phyloP scores from a whole-genome alignment of 257 asterid species.

The Penstemon davidsonii region DNA sequence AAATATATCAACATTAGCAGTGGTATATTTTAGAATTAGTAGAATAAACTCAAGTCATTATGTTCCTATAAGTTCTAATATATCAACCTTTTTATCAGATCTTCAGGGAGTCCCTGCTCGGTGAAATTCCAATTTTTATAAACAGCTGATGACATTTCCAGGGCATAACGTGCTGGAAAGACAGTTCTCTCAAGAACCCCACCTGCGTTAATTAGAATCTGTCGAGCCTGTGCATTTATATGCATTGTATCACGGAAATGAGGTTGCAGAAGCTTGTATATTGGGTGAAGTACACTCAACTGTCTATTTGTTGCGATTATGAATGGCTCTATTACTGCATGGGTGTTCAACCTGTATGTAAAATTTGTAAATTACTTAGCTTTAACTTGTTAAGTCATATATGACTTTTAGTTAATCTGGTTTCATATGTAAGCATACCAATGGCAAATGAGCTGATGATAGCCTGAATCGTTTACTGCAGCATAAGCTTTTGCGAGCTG shows the following conservation, averaged over 20 bases:
- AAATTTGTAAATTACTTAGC: background rate
- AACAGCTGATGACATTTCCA: slow-evolving; percentile 74
- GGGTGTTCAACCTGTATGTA: slow-evolving; percentile 81
- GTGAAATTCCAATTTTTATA: slow-evolving; percentile 76
- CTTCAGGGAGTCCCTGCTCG: slow-evolving; percentile 82
- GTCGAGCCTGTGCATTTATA: slow-evolving; percentile 85
- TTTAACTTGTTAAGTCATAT: background rate
- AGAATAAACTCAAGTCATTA: background rate
- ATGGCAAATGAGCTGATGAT: slow-evolving; percentile 93
- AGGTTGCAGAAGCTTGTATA: slow-evolving; percentile 84
- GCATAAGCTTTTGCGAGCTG: slow-evolving; percentile 95
- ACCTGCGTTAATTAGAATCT: slow-evolving; percentile 76
- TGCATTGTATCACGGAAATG: slow-evolving; percentile 88
- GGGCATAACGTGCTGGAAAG: slow-evolving; percentile 65
- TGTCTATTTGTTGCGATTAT: slow-evolving; percentile 71
- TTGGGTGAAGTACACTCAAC: slow-evolving; percentile 80
- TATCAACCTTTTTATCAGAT: slow-evolving; percentile 67
- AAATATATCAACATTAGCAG: background rate
- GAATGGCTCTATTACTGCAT: slow-evolving; percentile 95
- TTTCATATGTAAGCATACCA: slow-evolving; percentile 44
- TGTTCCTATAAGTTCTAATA: background rate
- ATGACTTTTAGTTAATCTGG: background rate
- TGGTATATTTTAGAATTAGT: background rate
- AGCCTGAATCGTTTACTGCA: slow-evolving; percentile 88
- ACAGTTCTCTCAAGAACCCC: slow-evolving; percentile 84